A percentile compares a stretch with the other conserved stretches of the same genome.
Conservation (phyloP, 352 stramenopile genomes). For the Phytophthora rubi region DNA sequence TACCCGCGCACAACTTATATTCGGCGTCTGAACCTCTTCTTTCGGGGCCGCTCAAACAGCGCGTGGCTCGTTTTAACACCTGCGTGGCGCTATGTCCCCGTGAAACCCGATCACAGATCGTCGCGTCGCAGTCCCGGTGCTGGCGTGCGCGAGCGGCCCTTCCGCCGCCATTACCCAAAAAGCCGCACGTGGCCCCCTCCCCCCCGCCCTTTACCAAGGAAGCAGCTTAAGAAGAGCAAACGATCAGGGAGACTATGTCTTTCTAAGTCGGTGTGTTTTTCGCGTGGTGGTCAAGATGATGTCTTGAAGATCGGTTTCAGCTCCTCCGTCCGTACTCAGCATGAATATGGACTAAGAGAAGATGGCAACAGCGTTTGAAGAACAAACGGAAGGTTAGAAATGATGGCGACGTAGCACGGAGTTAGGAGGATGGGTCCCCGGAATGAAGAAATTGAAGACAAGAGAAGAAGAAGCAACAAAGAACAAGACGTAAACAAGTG, state of each 20-base stretch:
- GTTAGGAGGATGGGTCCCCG: constrained; percentile 86
- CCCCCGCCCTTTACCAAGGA: constrained; percentile 54
- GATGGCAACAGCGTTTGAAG: constrained; percentile 62
- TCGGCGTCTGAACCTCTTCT: constrained; percentile 23
- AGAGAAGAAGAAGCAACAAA: constrained; percentile 65
- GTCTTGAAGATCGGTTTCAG: constrained; percentile 68
- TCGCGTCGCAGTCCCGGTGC: neutral
- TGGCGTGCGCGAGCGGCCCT: neutral
- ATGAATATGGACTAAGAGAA: constrained; percentile 63
- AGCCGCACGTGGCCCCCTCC: constrained; percentile 73
- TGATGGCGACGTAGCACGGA: constrained; percentile 75
- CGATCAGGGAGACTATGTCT: constrained; percentile 86
- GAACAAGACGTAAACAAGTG: constrained; percentile 35
- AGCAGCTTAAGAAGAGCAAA: constrained; percentile 79
- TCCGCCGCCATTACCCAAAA: constrained; percentile 62
- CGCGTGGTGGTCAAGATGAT: constrained; percentile 79
- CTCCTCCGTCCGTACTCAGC: constrained; percentile 70
- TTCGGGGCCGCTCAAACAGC: neutral
- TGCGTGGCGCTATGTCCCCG: neutral
- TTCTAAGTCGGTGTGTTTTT: constrained; percentile 89
- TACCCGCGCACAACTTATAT: constrained; percentile 23
- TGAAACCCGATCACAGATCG: neutral
- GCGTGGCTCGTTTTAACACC: neutral
- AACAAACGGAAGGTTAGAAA: constrained; percentile 79
- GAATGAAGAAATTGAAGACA: constrained; percentile 81